These are phyloP conservation scores for Ascomycota sp. DNA, from an alignment of 2,329 filamentous ascomycete species.

Conservation along the genomic window DNA sequence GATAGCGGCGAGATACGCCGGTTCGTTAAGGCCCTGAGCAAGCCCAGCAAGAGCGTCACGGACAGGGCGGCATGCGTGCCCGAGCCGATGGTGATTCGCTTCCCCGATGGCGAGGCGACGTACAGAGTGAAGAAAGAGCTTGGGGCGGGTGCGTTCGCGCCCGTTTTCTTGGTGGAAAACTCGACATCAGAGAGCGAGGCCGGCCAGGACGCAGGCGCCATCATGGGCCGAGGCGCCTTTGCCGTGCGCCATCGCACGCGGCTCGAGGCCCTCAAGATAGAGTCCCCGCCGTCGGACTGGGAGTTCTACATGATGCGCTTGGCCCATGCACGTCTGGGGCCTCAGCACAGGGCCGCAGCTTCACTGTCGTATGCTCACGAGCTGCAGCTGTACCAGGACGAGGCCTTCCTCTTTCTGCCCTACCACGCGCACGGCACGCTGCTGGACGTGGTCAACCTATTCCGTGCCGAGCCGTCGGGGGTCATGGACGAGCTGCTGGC, in stretches of 20 bases:
- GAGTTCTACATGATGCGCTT: slow-evolving; percentile 92
- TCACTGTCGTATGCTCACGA: slow-evolving; percentile 73
- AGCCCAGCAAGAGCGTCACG: slow-evolving; percentile 31
- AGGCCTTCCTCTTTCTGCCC: slow-evolving; percentile 75
- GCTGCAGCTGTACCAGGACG: slow-evolving; percentile 77
- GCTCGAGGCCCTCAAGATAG: slow-evolving; percentile 86
- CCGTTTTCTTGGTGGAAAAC: slow-evolving; percentile 79
- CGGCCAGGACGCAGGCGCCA: slow-evolving; percentile 21
- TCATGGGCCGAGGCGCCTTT: slow-evolving; percentile 43
- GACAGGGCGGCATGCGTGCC: slow-evolving; percentile 41
- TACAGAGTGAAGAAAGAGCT: slow-evolving; percentile 75
- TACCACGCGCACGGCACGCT: slow-evolving; percentile 79
- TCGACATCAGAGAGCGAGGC: slow-evolving; percentile 27
- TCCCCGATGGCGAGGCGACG: slow-evolving; percentile 40
- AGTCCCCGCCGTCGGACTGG: slow-evolving; percentile 74
- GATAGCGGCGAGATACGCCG: slow-evolving; percentile 61
- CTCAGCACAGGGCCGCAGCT: slow-evolving; percentile 48
- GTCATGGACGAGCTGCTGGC: slow-evolving; percentile 78
- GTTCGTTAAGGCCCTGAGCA: slow-evolving; percentile 48
- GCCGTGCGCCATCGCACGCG: slow-evolving; percentile 31
- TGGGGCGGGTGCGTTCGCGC: slow-evolving; percentile 83
- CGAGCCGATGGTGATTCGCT: slow-evolving; percentile 43
- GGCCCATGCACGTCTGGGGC: slow-evolving; percentile 54
- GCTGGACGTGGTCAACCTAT: slow-evolving; percentile 82
- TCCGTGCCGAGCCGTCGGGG: slow-evolving; percentile 48